A percentile compares a stretch with the other conserved stretches of the same genome.
Conservation (phyloP, 495 filamentous ascomycete genomes). For the Penicillium soppii region DNA sequence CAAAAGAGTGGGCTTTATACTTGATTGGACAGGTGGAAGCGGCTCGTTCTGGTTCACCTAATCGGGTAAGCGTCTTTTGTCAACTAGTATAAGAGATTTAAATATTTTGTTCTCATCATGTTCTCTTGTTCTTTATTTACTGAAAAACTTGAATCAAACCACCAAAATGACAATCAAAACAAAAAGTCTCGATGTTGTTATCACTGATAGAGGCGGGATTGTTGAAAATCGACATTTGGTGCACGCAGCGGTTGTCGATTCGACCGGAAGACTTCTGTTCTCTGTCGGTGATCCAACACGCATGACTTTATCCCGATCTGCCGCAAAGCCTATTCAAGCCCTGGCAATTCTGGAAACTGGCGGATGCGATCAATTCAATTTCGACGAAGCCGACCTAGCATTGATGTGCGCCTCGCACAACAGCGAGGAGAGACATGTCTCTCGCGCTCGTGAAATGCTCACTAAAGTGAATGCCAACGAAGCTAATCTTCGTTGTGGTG, state of each 20-base stretch:
- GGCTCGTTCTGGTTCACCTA: background rate
- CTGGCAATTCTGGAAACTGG: conserved; percentile 36
- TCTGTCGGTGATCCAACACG: conserved; percentile 36
- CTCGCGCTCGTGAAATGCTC: conserved; percentile 33
- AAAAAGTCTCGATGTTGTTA: background rate
- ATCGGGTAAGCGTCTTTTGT: background rate
- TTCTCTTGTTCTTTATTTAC: background rate
- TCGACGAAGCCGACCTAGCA: conserved; percentile 39
- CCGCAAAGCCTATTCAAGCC: conserved; percentile 43
- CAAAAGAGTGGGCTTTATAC: too few species aligned
- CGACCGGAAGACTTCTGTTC: conserved; percentile 30
- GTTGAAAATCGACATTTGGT: conserved; percentile 38
- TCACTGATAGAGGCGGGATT: conserved; percentile 13
- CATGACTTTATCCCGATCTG: conserved; percentile 38
- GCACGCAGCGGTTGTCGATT: conserved; percentile 37
- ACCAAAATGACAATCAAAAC: background rate
- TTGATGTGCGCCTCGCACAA: conserved; percentile 47
- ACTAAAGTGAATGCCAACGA: conserved; percentile 22
- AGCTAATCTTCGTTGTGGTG: conserved; percentile 36
- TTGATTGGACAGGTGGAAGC: background rate
- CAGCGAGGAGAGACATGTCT: conserved; percentile 39
- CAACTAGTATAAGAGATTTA: background rate
- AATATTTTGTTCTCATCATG: background rate
- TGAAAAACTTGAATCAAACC: too few species aligned
- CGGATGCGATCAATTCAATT: conserved; percentile 25